A percentile compares a stretch with the other conserved stretches of the same genome.
These are phyloP conservation scores for Pelargonium cotyledonis DNA, from an alignment of 441 rosid species.

Conservation along the genomic window DNA sequence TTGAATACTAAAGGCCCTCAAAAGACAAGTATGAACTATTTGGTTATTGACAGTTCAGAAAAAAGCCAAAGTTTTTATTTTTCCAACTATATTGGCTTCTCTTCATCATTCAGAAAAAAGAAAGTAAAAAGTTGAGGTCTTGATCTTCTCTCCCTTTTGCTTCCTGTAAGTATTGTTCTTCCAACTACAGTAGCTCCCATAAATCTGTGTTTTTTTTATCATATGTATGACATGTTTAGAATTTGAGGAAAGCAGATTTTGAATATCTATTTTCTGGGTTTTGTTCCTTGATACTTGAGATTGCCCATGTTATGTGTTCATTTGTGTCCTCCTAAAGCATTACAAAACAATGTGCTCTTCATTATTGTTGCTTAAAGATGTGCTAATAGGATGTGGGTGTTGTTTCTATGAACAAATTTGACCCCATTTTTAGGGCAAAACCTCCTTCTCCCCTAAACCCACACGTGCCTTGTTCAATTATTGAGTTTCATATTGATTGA, in stretches of 20 bases:
- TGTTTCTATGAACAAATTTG: too few relatives aligned
- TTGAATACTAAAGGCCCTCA: background rate
- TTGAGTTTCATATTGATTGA: too few relatives aligned
- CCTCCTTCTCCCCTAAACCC: too few relatives aligned
- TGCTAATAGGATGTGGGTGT: background rate
- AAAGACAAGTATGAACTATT: background rate
- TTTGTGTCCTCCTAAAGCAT: background rate
- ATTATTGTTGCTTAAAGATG: background rate
- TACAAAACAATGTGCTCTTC: background rate
- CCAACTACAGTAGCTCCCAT: background rate
- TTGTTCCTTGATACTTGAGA: background rate
- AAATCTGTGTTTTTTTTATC: background rate
- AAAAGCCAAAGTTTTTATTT: background rate
- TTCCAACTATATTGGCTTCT: background rate
- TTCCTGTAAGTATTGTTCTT: background rate
- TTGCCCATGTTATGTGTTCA: background rate
- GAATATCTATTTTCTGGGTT: background rate
- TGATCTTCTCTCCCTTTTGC: background rate
- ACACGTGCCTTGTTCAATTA: too few relatives aligned
- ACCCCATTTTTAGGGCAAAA: too few relatives aligned
- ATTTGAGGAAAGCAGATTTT: background rate
- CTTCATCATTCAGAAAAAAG: background rate
- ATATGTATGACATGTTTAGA: background rate
- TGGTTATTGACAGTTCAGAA: background rate
- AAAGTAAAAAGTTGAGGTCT: background rate